Evolutionary conservation across 306 rosid species (phyloP).

Genomic region (Casuarina equisetifolia): DNA sequence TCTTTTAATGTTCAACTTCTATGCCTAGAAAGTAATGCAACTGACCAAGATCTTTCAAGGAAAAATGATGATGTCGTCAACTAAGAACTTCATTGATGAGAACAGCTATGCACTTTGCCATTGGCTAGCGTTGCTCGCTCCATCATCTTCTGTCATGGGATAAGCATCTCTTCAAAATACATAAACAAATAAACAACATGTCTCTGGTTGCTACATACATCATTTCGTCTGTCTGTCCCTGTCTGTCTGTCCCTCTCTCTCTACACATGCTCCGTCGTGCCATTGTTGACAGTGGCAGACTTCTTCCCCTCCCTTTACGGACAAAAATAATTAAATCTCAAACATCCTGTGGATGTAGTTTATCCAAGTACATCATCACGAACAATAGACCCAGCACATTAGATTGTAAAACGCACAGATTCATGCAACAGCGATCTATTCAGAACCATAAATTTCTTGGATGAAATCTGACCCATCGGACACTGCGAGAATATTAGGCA

Average conservation of each 20-base stretch:
- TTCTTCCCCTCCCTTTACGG: not conserved
- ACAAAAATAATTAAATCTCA: not conserved
- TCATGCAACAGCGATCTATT: not conserved
- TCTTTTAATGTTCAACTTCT: no score
- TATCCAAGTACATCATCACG: constrained; percentile 19
- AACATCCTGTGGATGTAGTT: constrained; percentile 15
- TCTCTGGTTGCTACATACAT: no score
- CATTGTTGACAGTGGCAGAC: not conserved
- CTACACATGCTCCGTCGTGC: constrained; percentile 21
- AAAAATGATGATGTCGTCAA: no score
- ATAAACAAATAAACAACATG: not conserved
- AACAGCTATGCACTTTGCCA: no score
- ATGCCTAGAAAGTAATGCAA: no score
- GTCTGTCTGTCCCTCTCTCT: not conserved
- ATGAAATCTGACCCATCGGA: constrained; percentile 39
- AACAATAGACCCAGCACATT: constrained; percentile 10
- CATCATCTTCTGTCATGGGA: not conserved
- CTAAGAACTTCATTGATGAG: no score
- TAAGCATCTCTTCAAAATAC: not conserved
- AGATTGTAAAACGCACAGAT: constrained; percentile 18
- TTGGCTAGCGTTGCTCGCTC: not conserved
- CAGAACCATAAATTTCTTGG: constrained; percentile 24
- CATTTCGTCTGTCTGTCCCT: not conserved
- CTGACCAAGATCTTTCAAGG: no score
- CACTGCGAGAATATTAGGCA: not conserved